These are phyloP conservation scores for Xanthoconium separans DNA, from an alignment of 1,284 basidiomycete genomes.

Conservation along the genomic window DNA sequence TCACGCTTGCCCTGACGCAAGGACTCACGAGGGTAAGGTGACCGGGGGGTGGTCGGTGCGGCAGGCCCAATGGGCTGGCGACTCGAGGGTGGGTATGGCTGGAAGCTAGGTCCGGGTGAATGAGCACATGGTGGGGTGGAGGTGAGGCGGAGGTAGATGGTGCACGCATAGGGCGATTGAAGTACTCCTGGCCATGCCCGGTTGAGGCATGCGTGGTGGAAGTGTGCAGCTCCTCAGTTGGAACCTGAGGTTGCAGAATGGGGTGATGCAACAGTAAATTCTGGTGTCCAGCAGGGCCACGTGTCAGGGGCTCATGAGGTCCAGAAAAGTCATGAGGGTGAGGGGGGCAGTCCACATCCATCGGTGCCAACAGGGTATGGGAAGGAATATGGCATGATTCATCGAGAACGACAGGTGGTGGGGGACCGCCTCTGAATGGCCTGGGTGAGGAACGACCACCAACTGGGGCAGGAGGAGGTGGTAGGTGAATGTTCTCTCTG, in stretches of 20 bases:
- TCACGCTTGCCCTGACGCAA: conserved; percentile 42
- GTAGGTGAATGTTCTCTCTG: conserved; percentile 54
- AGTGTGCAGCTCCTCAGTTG: conserved; percentile 48
- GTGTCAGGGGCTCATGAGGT: conserved; percentile 43
- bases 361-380: conserved; percentile 76
- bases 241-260: conserved; percentile 52
- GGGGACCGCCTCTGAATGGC: conserved; percentile 75
- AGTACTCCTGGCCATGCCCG: conserved; percentile 50
- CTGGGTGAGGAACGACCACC: conserved; percentile 54
- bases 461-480: conserved; percentile 53
- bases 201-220: conserved; percentile 35
- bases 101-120: conserved; percentile 49
- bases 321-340: conserved; percentile 53
- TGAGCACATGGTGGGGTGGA: conserved; percentile 44
- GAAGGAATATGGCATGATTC: conserved; percentile 61
- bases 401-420: conserved; percentile 74
- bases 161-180: conserved; percentile 45
- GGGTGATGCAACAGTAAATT: conserved; percentile 64
- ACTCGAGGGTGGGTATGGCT: conserved; percentile 40
- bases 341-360: conserved; percentile 77
- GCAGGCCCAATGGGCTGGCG: conserved; percentile 56
- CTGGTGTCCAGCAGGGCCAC: conserved; percentile 53
- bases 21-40: conserved; percentile 51
- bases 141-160: conserved; percentile 58
- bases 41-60: conserved; percentile 51